A percentile compares a stretch with the other conserved stretches of the same genome.
Evolutionary conservation across 805 yeast species (phyloP).

Genomic region (Metschnikowia drakensbergensis): DNA sequence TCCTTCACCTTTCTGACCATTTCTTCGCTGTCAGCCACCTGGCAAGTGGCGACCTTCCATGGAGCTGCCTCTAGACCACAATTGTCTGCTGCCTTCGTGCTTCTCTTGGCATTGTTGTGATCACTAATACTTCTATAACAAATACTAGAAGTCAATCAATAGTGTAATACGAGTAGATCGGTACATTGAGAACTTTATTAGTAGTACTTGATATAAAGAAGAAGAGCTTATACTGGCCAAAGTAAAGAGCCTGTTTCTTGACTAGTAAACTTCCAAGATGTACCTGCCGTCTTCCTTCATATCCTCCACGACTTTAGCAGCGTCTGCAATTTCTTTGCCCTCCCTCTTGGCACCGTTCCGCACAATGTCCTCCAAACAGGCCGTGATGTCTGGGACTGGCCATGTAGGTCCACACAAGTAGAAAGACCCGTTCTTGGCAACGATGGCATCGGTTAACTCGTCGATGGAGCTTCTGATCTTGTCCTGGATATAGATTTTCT

Average conservation of each 20-base stretch:
- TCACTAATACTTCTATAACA: background rate
- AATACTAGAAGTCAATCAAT: too few relatives aligned
- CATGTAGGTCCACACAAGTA: constrained; percentile 98
- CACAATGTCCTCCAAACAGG: constrained; percentile 80
- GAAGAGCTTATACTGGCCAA: too few relatives aligned
- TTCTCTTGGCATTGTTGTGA: background rate
- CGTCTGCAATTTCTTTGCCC: constrained; percentile 62
- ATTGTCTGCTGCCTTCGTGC: background rate
- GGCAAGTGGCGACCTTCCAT: constrained; percentile 2
- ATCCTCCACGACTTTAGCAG: constrained; percentile 80
- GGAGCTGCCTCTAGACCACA: background rate
- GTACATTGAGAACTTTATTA: background rate
- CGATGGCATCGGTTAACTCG: constrained; percentile 75
- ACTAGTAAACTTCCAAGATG: constrained; percentile 49
- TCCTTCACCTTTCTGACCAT: background rate
- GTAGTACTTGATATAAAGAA: background rate
- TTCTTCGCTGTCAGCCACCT: background rate
- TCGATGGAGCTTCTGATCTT: constrained; percentile 74
- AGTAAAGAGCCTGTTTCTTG: too few relatives aligned
- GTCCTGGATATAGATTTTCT: constrained; percentile 93
- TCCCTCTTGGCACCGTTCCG: constrained; percentile 61
- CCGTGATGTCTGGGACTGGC: constrained; percentile 97
- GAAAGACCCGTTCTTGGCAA: constrained; percentile 77
- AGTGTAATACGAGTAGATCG: too few relatives aligned
- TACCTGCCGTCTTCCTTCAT: constrained; percentile 91